Evolutionary conservation across 2,329 filamentous ascomycete species (phyloP), one percentile per base, ranked within the genome.

Genomic region (Apiospora marii): DNA sequence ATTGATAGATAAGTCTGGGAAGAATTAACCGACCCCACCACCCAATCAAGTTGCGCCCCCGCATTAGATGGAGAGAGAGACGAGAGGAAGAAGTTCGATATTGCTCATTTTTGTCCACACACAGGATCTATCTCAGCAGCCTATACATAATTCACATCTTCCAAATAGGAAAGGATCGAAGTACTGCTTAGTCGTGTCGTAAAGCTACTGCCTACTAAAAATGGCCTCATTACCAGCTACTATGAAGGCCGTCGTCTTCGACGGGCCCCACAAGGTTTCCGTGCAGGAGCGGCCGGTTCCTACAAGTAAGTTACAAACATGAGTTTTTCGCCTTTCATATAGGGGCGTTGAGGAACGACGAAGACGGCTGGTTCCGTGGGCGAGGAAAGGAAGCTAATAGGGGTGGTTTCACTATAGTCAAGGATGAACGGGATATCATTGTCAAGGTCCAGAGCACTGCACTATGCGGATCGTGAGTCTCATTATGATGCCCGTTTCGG

Each of bases 181-280:
- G 10, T 49, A 10, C 10, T 49, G n/a, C 19, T 8, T 7, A n/a
- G 46, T 49, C 22, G 46, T 48, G 19, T 49, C 22, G 19, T 49
- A 49, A 34, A 61, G 53, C 34, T 19, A 37, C 27, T 22, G 3
- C 27, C 27, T 22, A 10, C 27, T 67, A 13, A 70, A 58, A 22
- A 70, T 70, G 68, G 68, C 34, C 12, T 61, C 53, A 4, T 43
- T 70, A 16, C 68, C 68, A 5, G 37, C 68, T 48, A 93, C 89
- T 0, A 98, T 98, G 95, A 93, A 93, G 82, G 94, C 94, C 43
- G 94, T 98, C 43, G 89, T 98, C 71, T 97, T 98, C 84, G 92
- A 96, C 74, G 94, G 92, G 2, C 92, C 93, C 4, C 87, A 89
- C 78, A 91, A 93, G 79, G 88, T 97, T 71, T 92, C 89, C 0